Conservation (phyloP, 148 eudicot species). For the Fallopia convolvulus region DNA sequence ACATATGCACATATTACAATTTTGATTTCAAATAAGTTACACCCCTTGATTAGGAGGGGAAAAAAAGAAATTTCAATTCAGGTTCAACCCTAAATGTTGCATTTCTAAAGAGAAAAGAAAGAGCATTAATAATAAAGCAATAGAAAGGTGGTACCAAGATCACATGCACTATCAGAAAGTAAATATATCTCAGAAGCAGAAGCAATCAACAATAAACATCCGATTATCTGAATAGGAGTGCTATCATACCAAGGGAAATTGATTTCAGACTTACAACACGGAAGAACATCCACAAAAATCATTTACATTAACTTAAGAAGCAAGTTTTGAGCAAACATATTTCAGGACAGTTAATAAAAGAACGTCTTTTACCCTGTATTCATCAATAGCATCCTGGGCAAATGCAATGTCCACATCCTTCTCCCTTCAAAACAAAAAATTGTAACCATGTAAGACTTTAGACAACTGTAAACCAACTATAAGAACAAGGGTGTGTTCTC, state of each 20-base stretch:
- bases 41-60: not conserved
- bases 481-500: not conserved
- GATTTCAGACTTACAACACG: not conserved
- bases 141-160: not conserved
- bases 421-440: constrained; percentile 53
- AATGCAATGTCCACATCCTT: constrained; percentile 73
- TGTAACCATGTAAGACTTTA: not conserved
- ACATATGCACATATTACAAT: not conserved
- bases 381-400: constrained; percentile 84
- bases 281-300: not conserved
- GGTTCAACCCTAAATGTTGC: not conserved
- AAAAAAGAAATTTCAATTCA: too few species aligned
- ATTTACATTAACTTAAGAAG: not conserved
- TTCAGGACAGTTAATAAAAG: not conserved
- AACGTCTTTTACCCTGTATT: constrained; percentile 53
- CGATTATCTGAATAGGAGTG: not conserved
- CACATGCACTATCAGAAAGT: not conserved
- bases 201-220: not conserved
- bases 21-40: not conserved
- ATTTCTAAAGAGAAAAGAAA: not conserved
- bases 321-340: constrained; percentile 3
- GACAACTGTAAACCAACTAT: not conserved
- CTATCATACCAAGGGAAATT: not conserved
- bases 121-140: not conserved
- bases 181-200: not conserved